Evolutionary conservation across 306 rosid species (phyloP).

Genomic region (Castanospermum australe): DNA sequence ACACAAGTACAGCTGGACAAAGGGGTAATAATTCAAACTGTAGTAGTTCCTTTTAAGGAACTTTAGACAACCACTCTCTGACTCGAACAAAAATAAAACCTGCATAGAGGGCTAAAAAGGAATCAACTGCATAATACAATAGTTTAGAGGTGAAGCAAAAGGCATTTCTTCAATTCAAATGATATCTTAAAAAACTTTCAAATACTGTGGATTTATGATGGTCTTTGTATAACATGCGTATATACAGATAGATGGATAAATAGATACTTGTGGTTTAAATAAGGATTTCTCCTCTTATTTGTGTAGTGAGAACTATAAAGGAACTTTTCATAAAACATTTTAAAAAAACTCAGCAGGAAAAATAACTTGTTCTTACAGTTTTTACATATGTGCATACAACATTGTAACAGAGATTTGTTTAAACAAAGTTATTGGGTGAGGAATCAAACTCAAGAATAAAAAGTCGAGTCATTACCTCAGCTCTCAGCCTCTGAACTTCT

Average conservation of each 20-base stretch:
- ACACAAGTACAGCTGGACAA: neutral
- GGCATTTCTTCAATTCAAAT: neutral
- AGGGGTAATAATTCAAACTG: neutral
- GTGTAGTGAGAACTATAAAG: neutral
- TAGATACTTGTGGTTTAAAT: neutral
- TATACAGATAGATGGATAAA: neutral
- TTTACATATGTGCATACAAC: neutral
- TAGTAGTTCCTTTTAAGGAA: neutral
- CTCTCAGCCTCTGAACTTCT: slow-evolving; percentile 64
- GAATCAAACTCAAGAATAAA: neutral
- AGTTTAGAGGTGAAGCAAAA: neutral
- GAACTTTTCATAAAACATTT: no score
- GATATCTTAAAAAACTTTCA: neutral
- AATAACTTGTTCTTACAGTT: no score
- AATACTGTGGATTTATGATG: neutral
- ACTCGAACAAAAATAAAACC: neutral
- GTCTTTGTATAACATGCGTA: neutral
- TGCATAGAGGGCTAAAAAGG: neutral
- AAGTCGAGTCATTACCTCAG: slow-evolving; percentile 48
- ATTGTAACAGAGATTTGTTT: neutral
- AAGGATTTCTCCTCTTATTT: neutral
- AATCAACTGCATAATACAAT: neutral
- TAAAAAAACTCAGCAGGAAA: no score
- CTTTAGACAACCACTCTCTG: neutral
- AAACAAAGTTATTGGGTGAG: neutral